Conservation (phyloP, 192 early-diverging fungal species). For the Cladochytrium replicatum region DNA sequence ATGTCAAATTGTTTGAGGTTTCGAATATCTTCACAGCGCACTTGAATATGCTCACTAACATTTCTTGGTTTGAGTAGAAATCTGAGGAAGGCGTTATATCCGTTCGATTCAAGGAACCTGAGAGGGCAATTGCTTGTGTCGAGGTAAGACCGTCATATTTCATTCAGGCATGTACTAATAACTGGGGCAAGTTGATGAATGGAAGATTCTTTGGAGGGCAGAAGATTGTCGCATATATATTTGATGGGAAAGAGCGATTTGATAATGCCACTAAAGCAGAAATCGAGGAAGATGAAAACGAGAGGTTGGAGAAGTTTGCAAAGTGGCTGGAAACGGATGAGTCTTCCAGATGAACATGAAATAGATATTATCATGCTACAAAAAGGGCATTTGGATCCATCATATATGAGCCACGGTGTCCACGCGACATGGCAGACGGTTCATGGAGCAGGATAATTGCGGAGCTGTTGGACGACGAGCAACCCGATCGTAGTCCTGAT, state of each 20-base stretch:
- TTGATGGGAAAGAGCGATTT: conserved; percentile 77
- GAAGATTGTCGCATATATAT: conserved; percentile 63
- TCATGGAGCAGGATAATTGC: too few relatives aligned
- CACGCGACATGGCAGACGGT: too few relatives aligned
- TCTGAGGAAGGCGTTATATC: conserved; percentile 75
- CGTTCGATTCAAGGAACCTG: conserved; percentile 76
- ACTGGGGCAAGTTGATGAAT: conserved; percentile 86
- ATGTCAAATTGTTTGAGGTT: conserved; percentile 90
- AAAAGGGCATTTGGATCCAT: too few relatives aligned
- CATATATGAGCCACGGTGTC: too few relatives aligned
- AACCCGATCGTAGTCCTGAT: too few relatives aligned
- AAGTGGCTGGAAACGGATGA: conserved; percentile 93
- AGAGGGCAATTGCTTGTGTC: conserved; percentile 73
- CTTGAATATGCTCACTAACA: conserved; percentile 1
- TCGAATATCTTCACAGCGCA: background rate
- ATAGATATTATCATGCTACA: too few relatives aligned
- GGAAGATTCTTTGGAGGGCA: conserved; percentile 84
- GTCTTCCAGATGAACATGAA: too few relatives aligned
- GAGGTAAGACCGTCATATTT: conserved; percentile 53
- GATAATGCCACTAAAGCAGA: conserved; percentile 46
- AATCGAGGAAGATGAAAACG: conserved; percentile 59
- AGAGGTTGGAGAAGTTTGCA: conserved; percentile 74
- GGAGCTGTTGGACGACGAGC: too few relatives aligned
- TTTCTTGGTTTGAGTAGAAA: conserved; percentile 31
- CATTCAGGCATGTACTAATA: too few relatives aligned